These are phyloP conservation scores for Alnus glutinosa DNA, from an alignment of 306 rosid genomes.

Conservation along the genomic window DNA sequence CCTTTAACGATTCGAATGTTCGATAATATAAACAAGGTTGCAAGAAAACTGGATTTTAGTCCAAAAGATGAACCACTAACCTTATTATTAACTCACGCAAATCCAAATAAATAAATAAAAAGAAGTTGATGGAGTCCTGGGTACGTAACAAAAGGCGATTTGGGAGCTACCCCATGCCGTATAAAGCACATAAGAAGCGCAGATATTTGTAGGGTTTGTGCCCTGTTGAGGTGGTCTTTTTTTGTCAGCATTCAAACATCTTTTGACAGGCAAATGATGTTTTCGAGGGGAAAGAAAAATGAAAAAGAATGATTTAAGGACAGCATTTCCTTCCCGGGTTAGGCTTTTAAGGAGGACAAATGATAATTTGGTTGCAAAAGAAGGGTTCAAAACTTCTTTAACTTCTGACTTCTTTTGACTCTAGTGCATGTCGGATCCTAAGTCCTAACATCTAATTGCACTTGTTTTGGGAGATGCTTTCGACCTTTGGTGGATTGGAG, in stretches of 20 bases:
- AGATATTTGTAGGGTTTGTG: constrained; percentile 26
- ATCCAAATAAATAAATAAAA: constrained; percentile 9
- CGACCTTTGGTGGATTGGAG: not conserved
- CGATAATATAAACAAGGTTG: not conserved
- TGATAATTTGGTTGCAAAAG: constrained; percentile 47
- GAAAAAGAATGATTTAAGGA: constrained; percentile 15
- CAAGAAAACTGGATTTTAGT: not conserved
- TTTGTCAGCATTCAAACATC: constrained; percentile 42
- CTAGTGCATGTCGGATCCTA: constrained; percentile 29
- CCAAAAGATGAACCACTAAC: constrained; percentile 10
- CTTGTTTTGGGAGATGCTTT: constrained; percentile 33
- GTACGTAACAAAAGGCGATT: constrained; percentile 21
- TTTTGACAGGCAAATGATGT: constrained; percentile 28
- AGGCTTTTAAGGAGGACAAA: constrained; percentile 53
- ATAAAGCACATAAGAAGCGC: constrained; percentile 39
- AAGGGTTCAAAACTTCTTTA: constrained; percentile 37
- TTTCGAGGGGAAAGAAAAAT: constrained; percentile 5
- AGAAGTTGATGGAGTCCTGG: constrained; percentile 27
- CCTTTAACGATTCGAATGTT: constrained; percentile 41
- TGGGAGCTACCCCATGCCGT: constrained; percentile 27
- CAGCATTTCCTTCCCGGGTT: constrained; percentile 49
- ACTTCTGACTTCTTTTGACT: constrained; percentile 29
- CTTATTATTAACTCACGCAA: constrained; percentile 1
- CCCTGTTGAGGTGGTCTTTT: constrained; percentile 30
- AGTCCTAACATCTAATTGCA: constrained; percentile 22